Evolutionary conservation across 345 rosid genomes (phyloP).

Genomic region (Hypericum androsaemum): DNA sequence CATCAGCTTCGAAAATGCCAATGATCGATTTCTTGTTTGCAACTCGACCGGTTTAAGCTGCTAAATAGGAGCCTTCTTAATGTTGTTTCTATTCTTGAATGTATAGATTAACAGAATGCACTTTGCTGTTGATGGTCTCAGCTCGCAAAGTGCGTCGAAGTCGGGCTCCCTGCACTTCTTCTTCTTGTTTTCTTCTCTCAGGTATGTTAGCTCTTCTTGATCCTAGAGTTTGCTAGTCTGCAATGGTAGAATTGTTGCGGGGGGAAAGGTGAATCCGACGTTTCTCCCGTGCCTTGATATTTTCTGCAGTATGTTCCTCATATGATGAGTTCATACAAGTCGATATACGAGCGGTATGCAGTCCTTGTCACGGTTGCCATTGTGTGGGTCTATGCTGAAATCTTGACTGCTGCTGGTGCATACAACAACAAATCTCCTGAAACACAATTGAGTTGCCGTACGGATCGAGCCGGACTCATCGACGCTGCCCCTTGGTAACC

Average conservation of each 20-base stretch:
- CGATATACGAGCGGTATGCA: constrained; percentile 38
- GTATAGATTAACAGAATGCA: not conserved
- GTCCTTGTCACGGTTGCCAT: constrained; percentile 48
- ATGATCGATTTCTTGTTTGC: too few relatives aligned
- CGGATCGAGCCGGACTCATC: constrained; percentile 80
- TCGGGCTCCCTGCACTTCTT: constrained; percentile 77
- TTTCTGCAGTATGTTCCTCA: constrained; percentile 57
- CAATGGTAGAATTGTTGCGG: too few relatives aligned
- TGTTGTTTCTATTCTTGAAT: too few relatives aligned
- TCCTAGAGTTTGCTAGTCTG: too few relatives aligned
- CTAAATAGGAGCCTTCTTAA: too few relatives aligned
- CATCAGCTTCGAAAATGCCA: too few relatives aligned
- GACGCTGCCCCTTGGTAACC: constrained; percentile 74
- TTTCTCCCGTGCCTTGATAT: too few relatives aligned
- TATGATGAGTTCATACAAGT: constrained; percentile 33
- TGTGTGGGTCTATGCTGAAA: constrained; percentile 68
- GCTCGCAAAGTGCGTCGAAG: constrained; percentile 69
- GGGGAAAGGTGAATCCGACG: too few relatives aligned
- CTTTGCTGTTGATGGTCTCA: constrained; percentile 23
- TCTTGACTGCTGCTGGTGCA: constrained; percentile 76
- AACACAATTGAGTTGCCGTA: constrained; percentile 73
- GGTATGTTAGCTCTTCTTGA: too few relatives aligned
- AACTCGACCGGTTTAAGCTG: too few relatives aligned
- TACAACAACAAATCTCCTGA: constrained; percentile 39
- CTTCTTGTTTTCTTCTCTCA: constrained; percentile 59